Conservation (phyloP, 2,329 filamentous ascomycete genomes). For the Stagonosporopsis chrysanthemi region DNA sequence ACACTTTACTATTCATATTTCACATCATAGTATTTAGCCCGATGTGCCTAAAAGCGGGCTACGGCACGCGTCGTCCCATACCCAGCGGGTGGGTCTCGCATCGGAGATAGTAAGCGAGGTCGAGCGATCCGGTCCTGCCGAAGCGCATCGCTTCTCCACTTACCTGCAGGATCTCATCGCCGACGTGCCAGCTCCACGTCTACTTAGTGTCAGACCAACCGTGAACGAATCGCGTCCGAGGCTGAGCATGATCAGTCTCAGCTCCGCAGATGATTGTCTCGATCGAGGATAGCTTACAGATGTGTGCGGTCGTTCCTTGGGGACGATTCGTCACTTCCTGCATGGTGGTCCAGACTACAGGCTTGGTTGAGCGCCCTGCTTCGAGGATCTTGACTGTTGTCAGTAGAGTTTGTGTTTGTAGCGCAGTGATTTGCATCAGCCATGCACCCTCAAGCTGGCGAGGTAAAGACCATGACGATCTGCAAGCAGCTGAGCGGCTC, state of each 20-base stretch:
- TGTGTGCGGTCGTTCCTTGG: background rate
- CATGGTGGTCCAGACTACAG: background rate
- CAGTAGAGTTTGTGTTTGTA: background rate
- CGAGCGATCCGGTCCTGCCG: slow-evolving; percentile 9
- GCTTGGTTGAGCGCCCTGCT: background rate
- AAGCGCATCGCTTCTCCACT: slow-evolving; percentile 12
- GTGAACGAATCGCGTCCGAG: background rate
- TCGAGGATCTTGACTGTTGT: slow-evolving; percentile 4
- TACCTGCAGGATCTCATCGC: slow-evolving; percentile 18
- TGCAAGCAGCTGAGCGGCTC: background rate
- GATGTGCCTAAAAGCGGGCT: background rate
- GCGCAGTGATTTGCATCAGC: slow-evolving; percentile 4
- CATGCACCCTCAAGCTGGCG: slow-evolving; percentile 7
- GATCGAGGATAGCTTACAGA: background rate
- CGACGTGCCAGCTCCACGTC: slow-evolving; percentile 13
- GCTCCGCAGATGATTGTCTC: background rate
- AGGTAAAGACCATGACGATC: background rate
- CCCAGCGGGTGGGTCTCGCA: background rate
- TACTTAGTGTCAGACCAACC: slow-evolving; percentile 1
- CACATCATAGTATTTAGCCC: no score
- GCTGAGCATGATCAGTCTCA: background rate
- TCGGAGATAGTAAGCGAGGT: background rate
- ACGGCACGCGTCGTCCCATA: background rate
- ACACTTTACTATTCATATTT: background rate
- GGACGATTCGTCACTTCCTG: slow-evolving; percentile 6